Evolutionary conservation across 495 filamentous ascomycete species (phyloP).

Genomic region (Penicillium atrosanguineum): DNA sequence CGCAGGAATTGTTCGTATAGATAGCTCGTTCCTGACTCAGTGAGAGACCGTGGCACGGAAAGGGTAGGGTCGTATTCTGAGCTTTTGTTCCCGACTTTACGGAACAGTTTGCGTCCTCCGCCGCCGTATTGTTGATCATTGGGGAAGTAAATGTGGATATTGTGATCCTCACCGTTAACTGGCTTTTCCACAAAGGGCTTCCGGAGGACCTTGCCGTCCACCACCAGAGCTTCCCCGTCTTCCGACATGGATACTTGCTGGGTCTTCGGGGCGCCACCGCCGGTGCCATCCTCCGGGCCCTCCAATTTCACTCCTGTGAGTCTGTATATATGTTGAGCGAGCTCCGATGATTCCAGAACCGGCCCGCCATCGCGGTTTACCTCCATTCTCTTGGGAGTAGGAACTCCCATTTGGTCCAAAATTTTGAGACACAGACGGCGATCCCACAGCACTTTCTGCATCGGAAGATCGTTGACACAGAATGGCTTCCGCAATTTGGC

Average conservation of each 20-base stretch:
- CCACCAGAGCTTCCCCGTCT: conserved; percentile 79
- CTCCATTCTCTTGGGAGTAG: conserved; percentile 85
- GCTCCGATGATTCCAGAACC: conserved; percentile 66
- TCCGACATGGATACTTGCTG: conserved; percentile 79
- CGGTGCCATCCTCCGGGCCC: conserved; percentile 70
- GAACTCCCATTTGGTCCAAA: conserved; percentile 82
- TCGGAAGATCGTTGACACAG: conserved; percentile 94
- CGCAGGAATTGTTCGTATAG: conserved; percentile 96
- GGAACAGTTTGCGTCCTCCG: conserved; percentile 87
- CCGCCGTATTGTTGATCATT: conserved; percentile 70
- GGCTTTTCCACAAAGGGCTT: conserved; percentile 99
- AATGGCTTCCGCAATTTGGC: conserved; percentile 88
- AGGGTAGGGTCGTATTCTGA: conserved; percentile 84
- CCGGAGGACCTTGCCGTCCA: conserved; percentile 75
- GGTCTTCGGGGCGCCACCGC: conserved; percentile 53
- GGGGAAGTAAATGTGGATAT: conserved; percentile 96
- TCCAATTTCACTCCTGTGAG: conserved; percentile 77
- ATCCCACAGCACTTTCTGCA: conserved; percentile 99
- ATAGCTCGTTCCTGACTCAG: conserved; percentile 75
- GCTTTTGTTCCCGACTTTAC: conserved; percentile 97
- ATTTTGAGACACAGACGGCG: conserved; percentile 83
- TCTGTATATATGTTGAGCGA: conserved; percentile 73
- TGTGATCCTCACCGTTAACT: conserved; percentile 97
- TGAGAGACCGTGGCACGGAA: conserved; percentile 71
- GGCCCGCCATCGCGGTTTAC: conserved; percentile 94